Conservation (phyloP, 495 filamentous ascomycete species). For the Annulohypoxylon moriforme region DNA sequence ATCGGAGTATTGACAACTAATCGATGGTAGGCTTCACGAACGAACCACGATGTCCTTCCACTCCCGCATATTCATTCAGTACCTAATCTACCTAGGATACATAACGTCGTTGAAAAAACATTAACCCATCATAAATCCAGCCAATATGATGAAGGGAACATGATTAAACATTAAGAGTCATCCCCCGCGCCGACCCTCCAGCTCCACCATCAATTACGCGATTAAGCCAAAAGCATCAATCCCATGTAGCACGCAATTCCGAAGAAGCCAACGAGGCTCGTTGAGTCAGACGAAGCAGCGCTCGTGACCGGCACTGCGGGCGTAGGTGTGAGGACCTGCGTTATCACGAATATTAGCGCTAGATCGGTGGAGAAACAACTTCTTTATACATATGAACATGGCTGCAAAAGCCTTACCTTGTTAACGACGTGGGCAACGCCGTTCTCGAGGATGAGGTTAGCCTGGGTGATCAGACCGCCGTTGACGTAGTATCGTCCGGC, state of each 20-base stretch:
- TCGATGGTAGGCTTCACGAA: no score
- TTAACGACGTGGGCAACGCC: slow-evolving; percentile 56
- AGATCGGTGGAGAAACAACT: neutral
- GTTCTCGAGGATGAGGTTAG: slow-evolving; percentile 50
- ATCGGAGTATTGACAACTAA: neutral
- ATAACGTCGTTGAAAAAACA: neutral
- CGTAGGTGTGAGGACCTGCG: slow-evolving; percentile 17
- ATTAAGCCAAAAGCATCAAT: slow-evolving; percentile 16
- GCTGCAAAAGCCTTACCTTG: slow-evolving; percentile 38
- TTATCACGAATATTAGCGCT: slow-evolving; percentile 1
- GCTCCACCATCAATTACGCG: neutral
- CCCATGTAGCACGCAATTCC: slow-evolving; percentile 4
- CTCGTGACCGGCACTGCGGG: slow-evolving; percentile 14
- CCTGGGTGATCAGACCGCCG: slow-evolving; percentile 48
- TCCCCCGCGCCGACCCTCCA: neutral
- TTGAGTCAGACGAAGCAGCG: slow-evolving; percentile 11
- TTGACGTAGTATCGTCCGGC: slow-evolving; percentile 48
- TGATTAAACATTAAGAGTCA: slow-evolving; percentile 12
- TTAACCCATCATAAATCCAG: slow-evolving; percentile 1
- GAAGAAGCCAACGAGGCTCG: slow-evolving; percentile 11
- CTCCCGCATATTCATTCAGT: neutral
- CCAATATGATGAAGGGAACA: neutral
- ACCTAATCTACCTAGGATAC: slow-evolving; percentile 1
- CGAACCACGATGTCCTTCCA: neutral
- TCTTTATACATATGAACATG: neutral